A percentile compares a stretch with the other conserved stretches of the same genome.
These are phyloP conservation scores for Fraxinus anomala DNA, from an alignment of 257 asterid species.

Conservation along the genomic window DNA sequence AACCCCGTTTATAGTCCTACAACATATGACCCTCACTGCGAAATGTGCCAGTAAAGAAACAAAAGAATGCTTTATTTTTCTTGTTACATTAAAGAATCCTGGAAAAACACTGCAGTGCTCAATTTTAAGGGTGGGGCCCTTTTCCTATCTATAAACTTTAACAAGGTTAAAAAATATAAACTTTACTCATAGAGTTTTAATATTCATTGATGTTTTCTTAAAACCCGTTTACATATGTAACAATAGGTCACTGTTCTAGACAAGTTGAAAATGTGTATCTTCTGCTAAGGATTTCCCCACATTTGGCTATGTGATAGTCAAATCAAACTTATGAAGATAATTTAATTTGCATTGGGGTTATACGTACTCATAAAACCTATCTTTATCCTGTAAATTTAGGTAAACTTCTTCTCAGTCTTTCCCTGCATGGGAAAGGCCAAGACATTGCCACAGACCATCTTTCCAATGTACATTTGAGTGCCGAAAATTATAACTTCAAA, in stretches of 20 bases:
- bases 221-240: not conserved
- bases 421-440: constrained; percentile 60
- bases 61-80: not conserved
- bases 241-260: not conserved
- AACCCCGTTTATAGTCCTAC: not conserved
- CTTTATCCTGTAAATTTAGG: constrained; percentile 45
- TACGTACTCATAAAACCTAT: not conserved
- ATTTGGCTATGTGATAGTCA: not conserved
- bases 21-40: not conserved
- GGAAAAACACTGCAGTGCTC: not conserved
- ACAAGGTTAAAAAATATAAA: not conserved
- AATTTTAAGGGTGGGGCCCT: not conserved
- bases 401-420: constrained; percentile 68
- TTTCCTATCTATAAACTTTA: too few relatives aligned
- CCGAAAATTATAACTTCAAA: constrained; percentile 20
- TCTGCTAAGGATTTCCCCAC: not conserved
- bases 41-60: too few relatives aligned
- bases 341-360: constrained; percentile 13
- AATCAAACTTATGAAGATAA: not conserved
- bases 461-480: constrained; percentile 31
- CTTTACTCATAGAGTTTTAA: not conserved
- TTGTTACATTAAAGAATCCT: too few relatives aligned
- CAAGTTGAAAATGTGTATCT: constrained; percentile 1
- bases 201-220: not conserved
- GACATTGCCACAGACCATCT: constrained; percentile 38